Conservation (phyloP, 1,284 basidiomycete species). For the Cryptococcus depauperatus region DNA sequence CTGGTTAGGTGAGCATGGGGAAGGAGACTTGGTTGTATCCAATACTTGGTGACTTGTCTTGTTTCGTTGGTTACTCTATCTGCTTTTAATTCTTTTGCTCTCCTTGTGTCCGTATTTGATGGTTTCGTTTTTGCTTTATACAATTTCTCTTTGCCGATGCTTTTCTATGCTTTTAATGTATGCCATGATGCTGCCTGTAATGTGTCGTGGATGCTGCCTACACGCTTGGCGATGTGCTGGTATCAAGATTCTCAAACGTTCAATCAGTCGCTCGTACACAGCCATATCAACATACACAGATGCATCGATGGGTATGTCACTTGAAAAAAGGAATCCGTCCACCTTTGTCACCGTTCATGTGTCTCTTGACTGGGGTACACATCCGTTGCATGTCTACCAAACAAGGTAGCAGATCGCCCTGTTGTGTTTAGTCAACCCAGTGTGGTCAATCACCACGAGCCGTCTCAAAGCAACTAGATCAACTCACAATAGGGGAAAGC, state of each 20-base stretch:
- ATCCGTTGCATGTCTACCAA: slow-evolving; percentile 7
- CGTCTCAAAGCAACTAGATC: background rate
- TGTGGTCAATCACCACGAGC: background rate
- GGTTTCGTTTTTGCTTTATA: background rate
- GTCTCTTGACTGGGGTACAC: too few relatives aligned
- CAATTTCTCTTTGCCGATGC: background rate
- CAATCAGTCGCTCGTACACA: too few relatives aligned
- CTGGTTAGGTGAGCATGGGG: slow-evolving; percentile 4
- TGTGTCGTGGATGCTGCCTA: too few relatives aligned
- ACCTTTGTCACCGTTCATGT: too few relatives aligned
- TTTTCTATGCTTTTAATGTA: background rate
- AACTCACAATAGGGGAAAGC: slow-evolving; percentile 87
- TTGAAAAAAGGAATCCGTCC: too few relatives aligned
- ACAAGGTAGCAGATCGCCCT: slow-evolving; percentile 19
- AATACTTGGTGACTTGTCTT: slow-evolving; percentile 1
- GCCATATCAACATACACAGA: too few relatives aligned
- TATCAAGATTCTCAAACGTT: too few relatives aligned
- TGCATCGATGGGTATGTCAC: too few relatives aligned
- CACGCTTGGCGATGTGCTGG: too few relatives aligned
- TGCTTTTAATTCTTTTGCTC: background rate
- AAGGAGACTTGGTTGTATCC: background rate
- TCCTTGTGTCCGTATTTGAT: background rate
- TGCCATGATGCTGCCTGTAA: too few relatives aligned
- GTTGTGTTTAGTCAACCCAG: background rate
- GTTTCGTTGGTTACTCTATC: background rate